Conservation (phyloP, 495 filamentous ascomycete species). For the Xylaria palmicola region DNA sequence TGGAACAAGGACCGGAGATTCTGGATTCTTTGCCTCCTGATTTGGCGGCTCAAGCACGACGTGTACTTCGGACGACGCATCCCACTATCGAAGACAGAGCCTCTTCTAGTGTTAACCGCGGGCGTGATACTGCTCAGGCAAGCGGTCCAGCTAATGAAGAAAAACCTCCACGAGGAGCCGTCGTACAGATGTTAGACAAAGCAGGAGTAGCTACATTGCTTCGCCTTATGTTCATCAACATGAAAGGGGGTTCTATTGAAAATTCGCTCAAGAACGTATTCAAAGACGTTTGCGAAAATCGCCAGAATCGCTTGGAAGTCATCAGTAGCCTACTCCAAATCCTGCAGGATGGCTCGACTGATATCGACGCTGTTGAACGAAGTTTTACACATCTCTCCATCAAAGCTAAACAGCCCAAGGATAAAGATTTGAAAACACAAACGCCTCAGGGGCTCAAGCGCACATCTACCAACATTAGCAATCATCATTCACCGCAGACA, state of each 20-base stretch:
- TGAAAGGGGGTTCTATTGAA: constrained; percentile 75
- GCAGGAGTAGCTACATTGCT: constrained; percentile 90
- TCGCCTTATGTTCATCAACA: constrained; percentile 93
- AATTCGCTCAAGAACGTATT: constrained; percentile 81
- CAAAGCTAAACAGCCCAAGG: constrained; percentile 77
- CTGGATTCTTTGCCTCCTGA: constrained; percentile 82
- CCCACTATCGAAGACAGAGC: constrained; percentile 23
- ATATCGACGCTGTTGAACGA: constrained; percentile 89
- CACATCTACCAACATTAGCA: constrained; percentile 57
- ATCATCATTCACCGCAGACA: constrained; percentile 46
- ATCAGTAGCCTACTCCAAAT: constrained; percentile 90
- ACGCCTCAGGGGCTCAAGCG: constrained; percentile 77
- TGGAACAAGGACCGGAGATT: constrained; percentile 88
- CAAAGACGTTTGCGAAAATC: constrained; percentile 85
- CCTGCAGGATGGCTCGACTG: constrained; percentile 91
- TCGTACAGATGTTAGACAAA: constrained; percentile 96
- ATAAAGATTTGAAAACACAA: constrained; percentile 58
- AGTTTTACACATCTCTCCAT: constrained; percentile 92
- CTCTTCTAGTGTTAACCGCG: constrained; percentile 25
- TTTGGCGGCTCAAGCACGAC: constrained; percentile 80
- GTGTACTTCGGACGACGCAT: constrained; percentile 38
- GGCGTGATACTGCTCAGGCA: constrained; percentile 27
- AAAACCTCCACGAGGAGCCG: constrained; percentile 73
- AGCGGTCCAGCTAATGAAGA: constrained; percentile 33
- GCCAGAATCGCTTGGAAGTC: constrained; percentile 91